Evolutionary conservation across 2,329 filamentous ascomycete genomes (phyloP).

Genomic region (Arthrobotrys sphaeroides): DNA sequence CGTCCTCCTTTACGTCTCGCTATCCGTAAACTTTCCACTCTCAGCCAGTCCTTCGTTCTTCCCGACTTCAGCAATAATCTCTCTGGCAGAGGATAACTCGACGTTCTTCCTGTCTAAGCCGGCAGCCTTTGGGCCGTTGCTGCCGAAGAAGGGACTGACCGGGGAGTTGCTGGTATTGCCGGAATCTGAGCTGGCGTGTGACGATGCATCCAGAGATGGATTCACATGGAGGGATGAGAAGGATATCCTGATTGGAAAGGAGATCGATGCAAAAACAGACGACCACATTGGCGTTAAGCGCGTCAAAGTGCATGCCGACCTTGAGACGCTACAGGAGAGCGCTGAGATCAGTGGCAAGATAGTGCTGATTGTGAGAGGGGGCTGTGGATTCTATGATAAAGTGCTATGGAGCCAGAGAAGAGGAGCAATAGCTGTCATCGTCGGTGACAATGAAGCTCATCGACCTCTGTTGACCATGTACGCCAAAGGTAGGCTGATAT

Average conservation of each 20-base stretch:
- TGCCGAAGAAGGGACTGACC: slow-evolving; percentile 80
- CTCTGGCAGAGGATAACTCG: slow-evolving; percentile 95
- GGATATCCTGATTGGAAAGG: slow-evolving; percentile 55
- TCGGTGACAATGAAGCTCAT: slow-evolving; percentile 90
- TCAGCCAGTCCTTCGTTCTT: slow-evolving; percentile 78
- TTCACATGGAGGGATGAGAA: slow-evolving; percentile 66
- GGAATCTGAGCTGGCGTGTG: slow-evolving; percentile 91
- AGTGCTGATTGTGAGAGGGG: slow-evolving; percentile 87
- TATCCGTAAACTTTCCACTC: slow-evolving; percentile 45
- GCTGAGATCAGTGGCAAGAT: slow-evolving; percentile 94
- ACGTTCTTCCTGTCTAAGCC: slow-evolving; percentile 95
- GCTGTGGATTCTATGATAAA: slow-evolving; percentile 96
- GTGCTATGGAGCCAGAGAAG: slow-evolving; percentile 95
- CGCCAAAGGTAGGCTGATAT: slow-evolving; percentile 67
- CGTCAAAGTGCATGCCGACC: slow-evolving; percentile 73
- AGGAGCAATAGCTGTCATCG: slow-evolving; percentile 87
- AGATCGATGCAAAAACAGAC: slow-evolving; percentile 55
- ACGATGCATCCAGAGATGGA: slow-evolving; percentile 86
- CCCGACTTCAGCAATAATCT: slow-evolving; percentile 93
- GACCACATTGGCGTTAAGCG: slow-evolving; percentile 49
- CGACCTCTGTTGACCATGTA: slow-evolving; percentile 96
- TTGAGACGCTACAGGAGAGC: slow-evolving; percentile 87
- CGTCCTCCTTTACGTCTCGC: slow-evolving; percentile 46
- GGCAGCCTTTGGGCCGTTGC: slow-evolving; percentile 85
- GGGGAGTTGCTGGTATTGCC: slow-evolving; percentile 74